Evolutionary conservation across 2,329 filamentous ascomycete genomes (phyloP).

Genomic region (Zarea fungicola): DNA sequence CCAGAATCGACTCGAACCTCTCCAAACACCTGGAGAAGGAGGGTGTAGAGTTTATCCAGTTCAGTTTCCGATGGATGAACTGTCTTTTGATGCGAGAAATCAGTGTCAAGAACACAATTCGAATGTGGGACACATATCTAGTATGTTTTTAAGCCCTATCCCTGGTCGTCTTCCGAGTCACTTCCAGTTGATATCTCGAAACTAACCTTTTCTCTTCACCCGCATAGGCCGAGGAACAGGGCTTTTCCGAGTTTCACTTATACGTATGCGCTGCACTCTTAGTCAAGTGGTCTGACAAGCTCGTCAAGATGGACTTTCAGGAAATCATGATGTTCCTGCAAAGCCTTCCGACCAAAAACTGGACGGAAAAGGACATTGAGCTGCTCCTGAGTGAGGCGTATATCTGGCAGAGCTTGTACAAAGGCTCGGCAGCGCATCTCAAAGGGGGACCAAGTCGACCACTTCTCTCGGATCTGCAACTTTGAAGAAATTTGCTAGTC

Average conservation of each 20-base stretch:
- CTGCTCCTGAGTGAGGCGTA: constrained; percentile 92
- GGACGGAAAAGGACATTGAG: constrained; percentile 98
- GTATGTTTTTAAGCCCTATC: too few species aligned
- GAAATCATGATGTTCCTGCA: constrained; percentile 99
- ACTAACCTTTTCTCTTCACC: constrained; percentile 12
- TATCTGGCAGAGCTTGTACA: constrained; percentile 97
- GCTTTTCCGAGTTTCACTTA: constrained; percentile 95
- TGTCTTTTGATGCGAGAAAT: constrained; percentile 97
- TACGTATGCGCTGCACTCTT: constrained; percentile 98
- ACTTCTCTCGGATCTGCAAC: constrained; percentile 31
- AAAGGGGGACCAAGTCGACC: constrained; percentile 43
- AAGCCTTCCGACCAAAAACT: constrained; percentile 82
- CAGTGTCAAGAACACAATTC: constrained; percentile 90
- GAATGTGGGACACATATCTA: constrained; percentile 99
- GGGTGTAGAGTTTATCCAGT: constrained; percentile 97
- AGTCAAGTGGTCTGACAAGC: constrained; percentile 95
- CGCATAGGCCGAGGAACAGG: constrained; percentile 95
- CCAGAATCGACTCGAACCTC: constrained; percentile 76
- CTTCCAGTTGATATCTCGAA: too few species aligned
- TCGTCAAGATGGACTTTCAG: constrained; percentile 96
- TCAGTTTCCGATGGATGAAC: constrained; percentile 99
- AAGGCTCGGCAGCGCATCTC: constrained; percentile 87
- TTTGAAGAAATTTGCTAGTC: constrained; percentile 14
- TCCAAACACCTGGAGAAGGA: constrained; percentile 87
- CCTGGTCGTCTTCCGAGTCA: too few species aligned